phyloP scores from a whole-genome alignment of 306 rosid species.

The Vigna angularis region DNA sequence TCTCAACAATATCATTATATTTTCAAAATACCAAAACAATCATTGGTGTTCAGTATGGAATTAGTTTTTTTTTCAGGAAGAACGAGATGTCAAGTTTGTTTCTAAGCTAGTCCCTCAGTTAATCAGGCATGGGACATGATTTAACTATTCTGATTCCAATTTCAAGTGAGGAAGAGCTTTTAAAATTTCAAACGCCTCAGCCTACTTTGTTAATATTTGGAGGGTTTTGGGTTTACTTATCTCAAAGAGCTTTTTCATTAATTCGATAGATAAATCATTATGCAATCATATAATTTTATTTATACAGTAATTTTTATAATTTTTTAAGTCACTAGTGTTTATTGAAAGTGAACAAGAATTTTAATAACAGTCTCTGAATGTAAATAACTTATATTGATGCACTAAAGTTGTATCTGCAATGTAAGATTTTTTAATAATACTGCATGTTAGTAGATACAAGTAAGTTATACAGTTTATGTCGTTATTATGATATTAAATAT shows the following conservation, averaged over 20 bases:
- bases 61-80: no score
- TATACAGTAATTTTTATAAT: not conserved
- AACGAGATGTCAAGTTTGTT: not conserved
- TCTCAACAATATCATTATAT: slow-evolving; percentile 7
- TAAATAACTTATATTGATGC: not conserved
- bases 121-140: no score
- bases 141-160: slow-evolving; percentile 4
- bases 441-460: no score
- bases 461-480: no score
- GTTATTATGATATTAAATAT: no score
- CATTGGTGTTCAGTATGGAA: no score
- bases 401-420: not conserved
- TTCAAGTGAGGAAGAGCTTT: not conserved
- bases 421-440: not conserved
- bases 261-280: slow-evolving; percentile 13
- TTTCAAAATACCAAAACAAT: no score
- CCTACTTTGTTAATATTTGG: not conserved
- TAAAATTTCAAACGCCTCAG: not conserved
- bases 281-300: not conserved
- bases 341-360: not conserved
- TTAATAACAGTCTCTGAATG: not conserved
- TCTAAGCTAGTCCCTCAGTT: not conserved
- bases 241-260: not conserved
- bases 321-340: not conserved
- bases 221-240: not conserved